Base-by-base conservation (phyloP, 768 basidiomycete genomes). In the Daedaleopsis nitida region DNA sequence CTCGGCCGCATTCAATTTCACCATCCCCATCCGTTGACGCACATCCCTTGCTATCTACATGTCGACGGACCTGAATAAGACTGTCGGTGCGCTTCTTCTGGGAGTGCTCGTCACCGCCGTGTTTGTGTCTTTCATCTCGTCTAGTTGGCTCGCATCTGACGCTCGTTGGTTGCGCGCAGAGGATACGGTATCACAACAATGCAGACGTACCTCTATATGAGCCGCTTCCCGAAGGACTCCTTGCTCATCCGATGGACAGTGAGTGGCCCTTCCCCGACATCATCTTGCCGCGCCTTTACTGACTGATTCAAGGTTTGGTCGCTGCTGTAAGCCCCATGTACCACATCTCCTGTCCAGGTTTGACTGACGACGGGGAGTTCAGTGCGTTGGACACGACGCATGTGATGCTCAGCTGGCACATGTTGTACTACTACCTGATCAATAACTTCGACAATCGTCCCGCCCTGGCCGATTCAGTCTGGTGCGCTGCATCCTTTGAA, bases 341-440 rank as follows among this genome's bases (percentile, higher is more conserved):
- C 42, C 27, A 11, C 13, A 42, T 42, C 39, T 3, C 11, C 13
- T 3, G 17, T 42, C 11, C 17, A 42, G 39, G 39, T 42, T 42
- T 17, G 2, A 13, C 39, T 17, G 11, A 17, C 4, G 39, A 3
- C 17, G 10, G 5, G 11, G 13, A 2, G 11, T 5, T 5, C 16
- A 49, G 37, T 0, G 21, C n/a, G 37, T 48, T 65, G 24, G 63
- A 65, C 51, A 60, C 57, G 2, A 14, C 27, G n/a, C 63, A 65
- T 35, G 53, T 65, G 14, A 44, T 44, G 16, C 55, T 60, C 37
- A 65, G 35, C 44, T 56, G 58, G 52, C 63, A 65, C 48, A 60
- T 60, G 59, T 53, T 58, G 19, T 65, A 65, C 59, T 60, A 65
- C 51, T 65, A 65, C 44, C 45, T 65, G 19, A 55, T 65, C 37